A percentile compares a stretch with the other conserved stretches of the same genome.
Conservation (phyloP, 2,329 filamentous ascomycete genomes). For the Claviceps sp. region DNA sequence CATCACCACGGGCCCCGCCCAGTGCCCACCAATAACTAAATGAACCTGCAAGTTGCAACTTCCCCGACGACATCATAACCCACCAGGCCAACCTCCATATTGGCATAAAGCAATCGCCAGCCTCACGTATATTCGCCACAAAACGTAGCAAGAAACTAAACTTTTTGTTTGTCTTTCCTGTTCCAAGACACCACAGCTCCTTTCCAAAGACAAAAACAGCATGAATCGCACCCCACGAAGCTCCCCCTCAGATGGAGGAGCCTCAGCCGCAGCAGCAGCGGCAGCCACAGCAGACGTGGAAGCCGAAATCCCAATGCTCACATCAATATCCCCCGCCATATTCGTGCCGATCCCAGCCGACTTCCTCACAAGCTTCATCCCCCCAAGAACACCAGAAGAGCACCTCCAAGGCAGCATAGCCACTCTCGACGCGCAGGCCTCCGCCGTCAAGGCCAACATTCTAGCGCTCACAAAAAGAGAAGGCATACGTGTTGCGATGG, state of each 20-base stretch:
- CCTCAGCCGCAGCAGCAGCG: background rate
- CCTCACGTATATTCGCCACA: background rate
- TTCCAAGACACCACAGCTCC: no score
- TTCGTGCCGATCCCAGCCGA: slow-evolving; percentile 20
- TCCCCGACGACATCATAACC: no score
- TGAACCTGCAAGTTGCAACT: no score
- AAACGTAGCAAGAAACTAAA: background rate
- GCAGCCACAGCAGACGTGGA: background rate
- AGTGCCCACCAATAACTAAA: background rate
- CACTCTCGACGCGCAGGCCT: slow-evolving; percentile 13
- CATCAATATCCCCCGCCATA: slow-evolving; percentile 16
- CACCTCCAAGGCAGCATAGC: slow-evolving; percentile 11
- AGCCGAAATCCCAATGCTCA: slow-evolving; percentile 9
- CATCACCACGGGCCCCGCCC: background rate
- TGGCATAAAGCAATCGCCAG: background rate
- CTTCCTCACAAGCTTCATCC: slow-evolving; percentile 10
- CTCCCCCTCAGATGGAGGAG: background rate
- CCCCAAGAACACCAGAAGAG: slow-evolving; percentile 8
- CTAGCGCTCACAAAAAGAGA: slow-evolving; percentile 17
- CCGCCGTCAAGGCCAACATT: slow-evolving; percentile 18
- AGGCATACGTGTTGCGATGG: slow-evolving; percentile 15
- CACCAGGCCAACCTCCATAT: background rate
- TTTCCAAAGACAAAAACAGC: background rate
- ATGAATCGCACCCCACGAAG: background rate
- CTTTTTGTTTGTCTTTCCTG: background rate